These are phyloP conservation scores for Candida nonsorbophila DNA, from an alignment of 805 yeast genomes.

Conservation along the genomic window DNA sequence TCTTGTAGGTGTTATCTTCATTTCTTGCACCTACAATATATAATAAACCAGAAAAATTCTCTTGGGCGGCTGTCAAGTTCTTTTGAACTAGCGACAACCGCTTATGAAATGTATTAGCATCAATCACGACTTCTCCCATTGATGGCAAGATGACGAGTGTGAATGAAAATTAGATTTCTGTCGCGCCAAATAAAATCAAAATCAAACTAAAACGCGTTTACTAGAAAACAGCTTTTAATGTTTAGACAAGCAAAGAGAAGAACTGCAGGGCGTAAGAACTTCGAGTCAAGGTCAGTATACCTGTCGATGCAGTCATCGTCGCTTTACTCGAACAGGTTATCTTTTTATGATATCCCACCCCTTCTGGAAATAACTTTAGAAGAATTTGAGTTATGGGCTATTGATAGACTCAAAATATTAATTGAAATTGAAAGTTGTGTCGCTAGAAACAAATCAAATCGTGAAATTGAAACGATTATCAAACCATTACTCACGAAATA, in stretches of 20 bases:
- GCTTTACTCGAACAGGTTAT: conserved; percentile 56
- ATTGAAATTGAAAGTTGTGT: conserved; percentile 77
- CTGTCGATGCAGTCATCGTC: conserved; percentile 23
- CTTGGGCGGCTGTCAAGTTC: conserved; percentile 17
- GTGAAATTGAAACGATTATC: conserved; percentile 61
- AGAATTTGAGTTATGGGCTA: conserved; percentile 93
- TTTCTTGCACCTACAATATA: conserved; percentile 81
- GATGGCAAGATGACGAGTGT: not conserved
- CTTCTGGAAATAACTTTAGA: conserved; percentile 82
- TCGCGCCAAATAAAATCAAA: no score
- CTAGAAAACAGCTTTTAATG: conserved; percentile 31
- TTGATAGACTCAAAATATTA: conserved; percentile 78
- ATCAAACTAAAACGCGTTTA: no score
- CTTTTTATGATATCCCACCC: conserved; percentile 77
- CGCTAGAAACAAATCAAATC: conserved; percentile 56
- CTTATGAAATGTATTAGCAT: conserved; percentile 46
- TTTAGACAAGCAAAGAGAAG: conserved; percentile 71
- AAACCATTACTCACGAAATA: conserved; percentile 60
- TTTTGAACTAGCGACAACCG: conserved; percentile 41
- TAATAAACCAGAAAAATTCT: conserved; percentile 27
- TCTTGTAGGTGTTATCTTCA: conserved; percentile 85
- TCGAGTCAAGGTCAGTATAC: conserved; percentile 32
- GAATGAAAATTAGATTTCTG: no score
- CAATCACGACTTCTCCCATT: conserved; percentile 60
- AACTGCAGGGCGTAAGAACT: conserved; percentile 68